Conservation (phyloP, 352 stramenopile species). For the Blastocystis sp. region DNA sequence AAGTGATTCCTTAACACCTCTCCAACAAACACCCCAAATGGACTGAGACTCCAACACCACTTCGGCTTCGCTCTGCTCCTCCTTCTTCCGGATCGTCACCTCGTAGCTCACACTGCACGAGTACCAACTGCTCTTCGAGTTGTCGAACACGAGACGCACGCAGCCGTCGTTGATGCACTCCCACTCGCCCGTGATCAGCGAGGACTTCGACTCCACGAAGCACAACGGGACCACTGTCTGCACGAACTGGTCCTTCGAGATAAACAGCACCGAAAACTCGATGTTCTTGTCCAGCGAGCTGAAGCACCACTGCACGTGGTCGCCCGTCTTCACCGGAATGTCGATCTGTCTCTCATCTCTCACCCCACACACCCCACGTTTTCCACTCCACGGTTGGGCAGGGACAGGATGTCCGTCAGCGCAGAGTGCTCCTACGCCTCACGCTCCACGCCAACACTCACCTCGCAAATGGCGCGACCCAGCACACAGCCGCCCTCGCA, state of each 20-base stretch:
- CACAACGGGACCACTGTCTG: slow-evolving; percentile 14
- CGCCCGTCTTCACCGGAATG: not conserved
- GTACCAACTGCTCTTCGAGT: slow-evolving; percentile 56
- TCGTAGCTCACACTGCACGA: slow-evolving; percentile 65
- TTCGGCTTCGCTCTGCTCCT: not conserved
- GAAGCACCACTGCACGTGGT: slow-evolving; percentile 42
- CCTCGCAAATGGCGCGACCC: slow-evolving; percentile 1
- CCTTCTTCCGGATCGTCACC: slow-evolving; percentile 23
- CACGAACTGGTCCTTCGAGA: not conserved
- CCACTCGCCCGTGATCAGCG: slow-evolving; percentile 45
- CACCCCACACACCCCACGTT: not conserved
- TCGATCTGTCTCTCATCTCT: slow-evolving; percentile 23
- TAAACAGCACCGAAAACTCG: slow-evolving; percentile 38
- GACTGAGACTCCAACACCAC: not conserved
- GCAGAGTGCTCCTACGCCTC: slow-evolving; percentile 7
- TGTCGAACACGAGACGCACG: slow-evolving; percentile 46
- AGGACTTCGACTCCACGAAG: not conserved
- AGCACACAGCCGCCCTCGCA: slow-evolving; percentile 61
- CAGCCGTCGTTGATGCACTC: not conserved
- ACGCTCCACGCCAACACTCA: not conserved
- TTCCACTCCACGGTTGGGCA: slow-evolving; percentile 13
- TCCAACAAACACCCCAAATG: not conserved
- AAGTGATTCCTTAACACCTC: too few relatives aligned
- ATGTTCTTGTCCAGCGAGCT: slow-evolving; percentile 51
- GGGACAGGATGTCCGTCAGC: slow-evolving; percentile 43